Evolutionary conservation across 2,329 filamentous ascomycete species (phyloP).

Genomic region (Westerdykella ornata): DNA sequence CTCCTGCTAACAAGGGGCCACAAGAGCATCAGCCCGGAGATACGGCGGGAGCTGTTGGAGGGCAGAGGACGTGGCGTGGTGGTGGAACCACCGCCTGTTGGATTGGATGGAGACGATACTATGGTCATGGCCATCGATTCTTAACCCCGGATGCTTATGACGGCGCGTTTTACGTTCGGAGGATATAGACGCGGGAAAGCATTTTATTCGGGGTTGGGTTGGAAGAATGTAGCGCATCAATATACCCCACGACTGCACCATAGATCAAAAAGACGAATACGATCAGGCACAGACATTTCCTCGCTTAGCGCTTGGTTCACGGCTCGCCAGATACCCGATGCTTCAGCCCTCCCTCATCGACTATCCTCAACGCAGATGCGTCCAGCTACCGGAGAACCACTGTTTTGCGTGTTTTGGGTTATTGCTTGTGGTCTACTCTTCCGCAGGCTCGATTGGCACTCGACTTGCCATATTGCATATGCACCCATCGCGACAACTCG

Average conservation of each 20-base stretch:
- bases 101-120: conserved; percentile 77
- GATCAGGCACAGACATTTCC: neutral
- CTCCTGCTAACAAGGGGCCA: conserved; percentile 79
- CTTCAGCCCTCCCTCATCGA: neutral
- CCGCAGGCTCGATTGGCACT: too few relatives aligned
- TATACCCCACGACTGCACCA: too few relatives aligned
- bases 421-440: too few relatives aligned
- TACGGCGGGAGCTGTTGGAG: conserved; percentile 78
- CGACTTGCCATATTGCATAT: too few relatives aligned
- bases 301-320: neutral
- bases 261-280: too few relatives aligned
- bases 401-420: too few relatives aligned
- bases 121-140: conserved; percentile 58
- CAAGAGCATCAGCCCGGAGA: conserved; percentile 81
- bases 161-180: neutral
- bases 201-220: neutral
- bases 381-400: neutral
- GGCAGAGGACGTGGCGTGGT: conserved; percentile 78
- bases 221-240: too few relatives aligned
- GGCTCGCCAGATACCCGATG: neutral
- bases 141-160: neutral
- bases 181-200: neutral
- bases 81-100: conserved; percentile 51
- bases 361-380: neutral
- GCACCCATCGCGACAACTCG: too few relatives aligned